Evolutionary conservation across 2,329 filamentous ascomycete species (phyloP), one percentile per base, ranked within the genome.

Genomic region (Fusarium goolgardi): DNA sequence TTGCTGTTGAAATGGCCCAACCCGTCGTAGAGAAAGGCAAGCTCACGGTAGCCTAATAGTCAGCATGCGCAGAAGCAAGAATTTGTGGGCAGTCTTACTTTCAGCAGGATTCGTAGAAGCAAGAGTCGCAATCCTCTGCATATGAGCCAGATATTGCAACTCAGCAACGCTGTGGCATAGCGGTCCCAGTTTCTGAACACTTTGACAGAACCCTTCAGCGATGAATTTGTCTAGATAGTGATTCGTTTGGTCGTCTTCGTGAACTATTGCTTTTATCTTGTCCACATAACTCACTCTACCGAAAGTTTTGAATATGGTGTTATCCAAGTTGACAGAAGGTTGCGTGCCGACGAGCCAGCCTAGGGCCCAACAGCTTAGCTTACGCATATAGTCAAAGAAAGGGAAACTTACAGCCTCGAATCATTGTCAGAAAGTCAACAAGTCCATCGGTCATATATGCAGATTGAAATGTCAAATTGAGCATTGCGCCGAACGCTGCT

Each of bases 371-470:
- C 6, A 46, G 46, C 39, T 49, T 47, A 20, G 27, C 8, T n/a
- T 44, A 6, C 12, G n/a, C 13, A 27, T 8, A 31, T 31, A 23
- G 68, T 41, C 29, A 70, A 53, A 2, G 4, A 71, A 58, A 7
- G 4, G 20, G 0, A 16, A 13, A 69, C 64, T 69, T 70, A 74
- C 80, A 81, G 3, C 79, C 80, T 25, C 80, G 71, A 35, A 78
- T 60, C 77, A 80, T 81, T 18, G 76, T 70, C 7, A 81, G 51
- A 47, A 79, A 82, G 60, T 82, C 80, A 12, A 65, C 61, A 67
- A 82, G 75, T 27, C 80, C 80, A 21, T 81, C 79, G 2, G 71
- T 53, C 78, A 82, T 78, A 39, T 80, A 78, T 2, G 74, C 72
- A 4, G 80, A 74, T 54, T 81, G 80, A 49, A 78, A 81, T 0